These are phyloP conservation scores for Aquilaria yunnanensis DNA, from an alignment of 345 rosid genomes.

Conservation along the genomic window DNA sequence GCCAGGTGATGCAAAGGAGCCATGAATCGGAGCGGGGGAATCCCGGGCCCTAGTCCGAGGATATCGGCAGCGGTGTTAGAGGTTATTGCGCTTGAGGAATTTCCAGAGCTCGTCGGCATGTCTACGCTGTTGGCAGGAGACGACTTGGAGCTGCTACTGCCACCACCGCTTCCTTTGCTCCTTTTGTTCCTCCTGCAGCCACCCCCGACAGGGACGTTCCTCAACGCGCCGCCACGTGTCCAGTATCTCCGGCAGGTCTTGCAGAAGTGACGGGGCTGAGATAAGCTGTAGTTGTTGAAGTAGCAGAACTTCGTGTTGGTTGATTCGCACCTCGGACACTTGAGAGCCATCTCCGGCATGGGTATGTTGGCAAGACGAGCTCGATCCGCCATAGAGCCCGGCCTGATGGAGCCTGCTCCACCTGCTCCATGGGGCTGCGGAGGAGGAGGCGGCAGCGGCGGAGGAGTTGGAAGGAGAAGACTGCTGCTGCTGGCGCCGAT, in stretches of 20 bases:
- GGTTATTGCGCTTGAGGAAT: conserved; percentile 29
- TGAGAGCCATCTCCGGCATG: conserved; percentile 68
- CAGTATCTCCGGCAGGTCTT: conserved; percentile 96
- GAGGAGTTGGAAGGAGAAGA: conserved; percentile 34
- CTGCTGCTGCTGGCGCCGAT: conserved; percentile 28
- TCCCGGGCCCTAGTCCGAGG: conserved; percentile 37
- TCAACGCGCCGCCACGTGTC: conserved; percentile 90
- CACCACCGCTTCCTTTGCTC: conserved; percentile 43
- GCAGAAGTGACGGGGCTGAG: conserved; percentile 99
- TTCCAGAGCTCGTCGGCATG: conserved; percentile 30
- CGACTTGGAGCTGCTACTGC: conserved; percentile 21
- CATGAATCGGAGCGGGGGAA: conserved; percentile 42
- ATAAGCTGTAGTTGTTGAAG: conserved; percentile 92
- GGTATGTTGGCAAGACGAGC: conserved; percentile 80
- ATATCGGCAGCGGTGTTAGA: conserved; percentile 31
- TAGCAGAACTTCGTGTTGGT: conserved; percentile 94
- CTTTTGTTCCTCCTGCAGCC: conserved; percentile 90
- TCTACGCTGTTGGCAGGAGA: conserved; percentile 36
- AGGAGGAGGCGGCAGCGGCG: conserved; percentile 40
- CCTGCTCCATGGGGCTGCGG: conserved; percentile 54
- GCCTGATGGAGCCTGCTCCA: conserved; percentile 55
- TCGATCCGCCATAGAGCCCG: conserved; percentile 91
- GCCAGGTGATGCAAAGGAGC: conserved; percentile 47
- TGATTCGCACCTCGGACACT: conserved; percentile 95
- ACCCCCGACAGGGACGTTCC: conserved; percentile 92